Percentiles rank a stretch among this genome's conserved stretches.
These are phyloP conservation scores for Nemania bipapillata DNA, from an alignment of 2,329 filamentous ascomycete species.

Conservation along the genomic window DNA sequence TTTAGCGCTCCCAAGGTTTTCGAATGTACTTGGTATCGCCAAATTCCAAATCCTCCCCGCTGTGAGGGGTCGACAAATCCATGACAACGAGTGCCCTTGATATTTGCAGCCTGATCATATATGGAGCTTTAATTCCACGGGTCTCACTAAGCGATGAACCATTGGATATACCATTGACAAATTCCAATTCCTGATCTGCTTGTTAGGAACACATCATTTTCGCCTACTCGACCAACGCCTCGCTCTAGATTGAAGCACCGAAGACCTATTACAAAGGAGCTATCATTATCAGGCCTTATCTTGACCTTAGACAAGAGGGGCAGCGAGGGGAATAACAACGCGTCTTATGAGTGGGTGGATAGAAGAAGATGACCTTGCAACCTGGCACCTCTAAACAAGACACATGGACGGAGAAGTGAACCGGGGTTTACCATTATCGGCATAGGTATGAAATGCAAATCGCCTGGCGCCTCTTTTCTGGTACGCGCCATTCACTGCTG, in stretches of 20 bases:
- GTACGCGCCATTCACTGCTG: not conserved
- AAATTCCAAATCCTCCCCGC: conserved; percentile 47
- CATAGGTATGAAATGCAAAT: conserved; percentile 30
- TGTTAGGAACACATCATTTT: not conserved
- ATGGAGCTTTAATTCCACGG: conserved; percentile 4
- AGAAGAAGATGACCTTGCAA: conserved; percentile 10
- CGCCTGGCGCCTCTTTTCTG: conserved; percentile 6
- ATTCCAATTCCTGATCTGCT: conserved; percentile 21
- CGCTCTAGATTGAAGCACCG: not conserved
- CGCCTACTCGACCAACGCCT: not conserved
- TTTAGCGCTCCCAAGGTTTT: conserved; percentile 28
- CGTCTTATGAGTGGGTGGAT: conserved; percentile 22
- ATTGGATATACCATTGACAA: conserved; percentile 32
- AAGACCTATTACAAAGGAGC: not conserved
- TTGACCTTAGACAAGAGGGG: conserved; percentile 32
- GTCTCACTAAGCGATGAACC: conserved; percentile 1
- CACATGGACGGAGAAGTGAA: conserved; percentile 1
- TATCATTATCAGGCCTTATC: conserved; percentile 1
- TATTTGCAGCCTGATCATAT: conserved; percentile 24
- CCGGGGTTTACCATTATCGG: conserved; percentile 12
- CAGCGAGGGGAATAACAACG: conserved; percentile 10
- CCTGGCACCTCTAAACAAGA: conserved; percentile 2
- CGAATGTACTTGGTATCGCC: conserved; percentile 11
- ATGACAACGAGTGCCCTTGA: conserved; percentile 14
- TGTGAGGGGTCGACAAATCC: conserved; percentile 35